A percentile compares a stretch with the other conserved stretches of the same genome.
Evolutionary conservation across 805 yeast genomes (phyloP).

Genomic region (Yamadazyma kitorensis): DNA sequence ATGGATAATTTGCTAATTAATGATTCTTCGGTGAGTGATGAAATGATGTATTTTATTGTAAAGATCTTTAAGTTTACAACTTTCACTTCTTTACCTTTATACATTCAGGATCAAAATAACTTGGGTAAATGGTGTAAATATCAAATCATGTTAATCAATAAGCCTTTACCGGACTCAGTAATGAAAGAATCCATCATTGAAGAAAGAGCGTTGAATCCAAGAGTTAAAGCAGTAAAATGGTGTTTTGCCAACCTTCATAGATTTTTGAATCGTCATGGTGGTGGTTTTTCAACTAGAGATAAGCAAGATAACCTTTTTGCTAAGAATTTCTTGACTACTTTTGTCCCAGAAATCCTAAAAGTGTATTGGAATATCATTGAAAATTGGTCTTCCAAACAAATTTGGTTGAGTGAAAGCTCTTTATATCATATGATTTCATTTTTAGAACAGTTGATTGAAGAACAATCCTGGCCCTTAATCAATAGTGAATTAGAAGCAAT

Average conservation of each 20-base stretch:
- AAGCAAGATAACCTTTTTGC: constrained; percentile 29
- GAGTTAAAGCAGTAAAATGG: constrained; percentile 44
- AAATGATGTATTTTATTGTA: constrained; percentile 38
- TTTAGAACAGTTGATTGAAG: constrained; percentile 40
- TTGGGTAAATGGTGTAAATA: constrained; percentile 42
- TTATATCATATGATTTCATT: constrained; percentile 43
- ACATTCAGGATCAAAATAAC: constrained; percentile 32
- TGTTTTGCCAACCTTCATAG: constrained; percentile 43
- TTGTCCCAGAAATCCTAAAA: constrained; percentile 41
- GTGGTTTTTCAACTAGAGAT: constrained; percentile 34
- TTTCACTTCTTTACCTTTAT: constrained; percentile 34
- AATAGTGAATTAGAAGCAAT: constrained; percentile 40
- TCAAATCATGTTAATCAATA: constrained; percentile 36
- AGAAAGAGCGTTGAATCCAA: constrained; percentile 35
- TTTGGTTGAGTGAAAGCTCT: constrained; percentile 41
- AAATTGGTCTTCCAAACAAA: constrained; percentile 34
- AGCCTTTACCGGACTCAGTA: constrained; percentile 35
- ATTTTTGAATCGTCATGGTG: constrained; percentile 42
- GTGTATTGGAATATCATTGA: constrained; percentile 44
- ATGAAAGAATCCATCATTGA: constrained; percentile 30
- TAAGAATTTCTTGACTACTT: constrained; percentile 27
- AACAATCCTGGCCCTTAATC: constrained; percentile 36
- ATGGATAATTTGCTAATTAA: constrained; percentile 24
- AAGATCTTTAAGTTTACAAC: constrained; percentile 42
- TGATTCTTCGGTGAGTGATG: constrained; percentile 22